Evolutionary conservation across 805 yeast genomes (phyloP), one percentile per base, ranked within the genome.

Genomic region (Metschnikowia borealis): DNA sequence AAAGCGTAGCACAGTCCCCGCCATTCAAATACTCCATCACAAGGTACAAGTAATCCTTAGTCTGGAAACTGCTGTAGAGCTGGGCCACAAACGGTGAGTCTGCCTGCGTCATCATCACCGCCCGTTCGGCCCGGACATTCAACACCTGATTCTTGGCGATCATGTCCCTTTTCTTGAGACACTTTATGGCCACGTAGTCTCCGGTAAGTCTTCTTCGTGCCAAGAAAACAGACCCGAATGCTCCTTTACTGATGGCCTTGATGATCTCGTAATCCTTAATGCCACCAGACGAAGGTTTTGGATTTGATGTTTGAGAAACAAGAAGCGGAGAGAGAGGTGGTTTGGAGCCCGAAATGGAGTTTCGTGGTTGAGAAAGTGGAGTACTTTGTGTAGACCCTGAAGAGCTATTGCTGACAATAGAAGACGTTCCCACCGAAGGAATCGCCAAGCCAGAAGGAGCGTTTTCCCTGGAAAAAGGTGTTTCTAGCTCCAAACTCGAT

Each of bases 1-100:
- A 70, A 47, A 95, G 71, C 0, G 96, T 84, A 0, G 97, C 94
- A 61, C 92, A 81, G 65, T 94, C 99, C 33, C 99, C 99, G 39
- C 99, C 99, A 57, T 87, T 89, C 37, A 94, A 71, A 62, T 89
- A 94, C 65, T 94, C 99, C 98, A 95, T 92, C 2, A 94, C 99
- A 57, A 94, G 73, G 62, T 88, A 94, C 15, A 94, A 71, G 63
- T 85, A 90, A 53, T 89, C 95, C 45, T 81, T 80, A 53, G 89
- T 88, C 68, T 94, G 99, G 66, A 94, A 94, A 33, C 95, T 85
- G 46, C 87, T 87, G 61, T 83, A 87, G 31, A 94, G 73, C 62
- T 85, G 90, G 1, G 96, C 98, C 52, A 94, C 97, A 63, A 86
- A 89, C 0, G 96, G 95, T 36, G 92, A 86, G 54, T 90, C 92